Conservation (phyloP, 2,329 filamentous ascomycete genomes). For the Botrytis hyacinthi region DNA sequence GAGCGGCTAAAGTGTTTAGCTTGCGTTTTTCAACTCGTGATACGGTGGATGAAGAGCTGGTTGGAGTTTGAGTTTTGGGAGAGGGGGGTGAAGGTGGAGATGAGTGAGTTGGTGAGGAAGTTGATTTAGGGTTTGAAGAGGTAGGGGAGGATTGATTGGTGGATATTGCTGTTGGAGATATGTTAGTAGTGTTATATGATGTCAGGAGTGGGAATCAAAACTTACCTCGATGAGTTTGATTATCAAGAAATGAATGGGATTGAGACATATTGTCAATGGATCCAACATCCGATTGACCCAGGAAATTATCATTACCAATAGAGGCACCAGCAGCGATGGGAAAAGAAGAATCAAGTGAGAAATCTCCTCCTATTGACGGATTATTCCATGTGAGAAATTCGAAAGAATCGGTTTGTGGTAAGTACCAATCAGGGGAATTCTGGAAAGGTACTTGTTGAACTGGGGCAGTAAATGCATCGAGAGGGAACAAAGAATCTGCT, state of each 20-base stretch:
- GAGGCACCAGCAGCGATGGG: constrained; percentile 14
- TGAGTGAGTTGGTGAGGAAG: constrained; percentile 11
- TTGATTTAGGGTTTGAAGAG: neutral
- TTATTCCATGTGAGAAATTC: constrained; percentile 13
- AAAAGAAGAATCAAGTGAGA: constrained; percentile 10
- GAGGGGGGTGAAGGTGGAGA: constrained; percentile 12
- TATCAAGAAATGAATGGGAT: constrained; percentile 17
- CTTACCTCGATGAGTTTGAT: constrained; percentile 2
- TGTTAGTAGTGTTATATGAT: neutral
- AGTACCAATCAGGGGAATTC: constrained; percentile 17
- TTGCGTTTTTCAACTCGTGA: constrained; percentile 52
- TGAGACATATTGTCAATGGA: constrained; percentile 13
- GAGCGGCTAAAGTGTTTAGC: constrained; percentile 68
- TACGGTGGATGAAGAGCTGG: constrained; percentile 15
- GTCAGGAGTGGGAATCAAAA: neutral
- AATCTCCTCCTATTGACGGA: neutral
- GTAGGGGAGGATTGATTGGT: constrained; percentile 1
- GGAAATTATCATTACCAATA: constrained; percentile 16
- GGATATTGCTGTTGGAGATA: neutral
- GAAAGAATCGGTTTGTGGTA: constrained; percentile 18
- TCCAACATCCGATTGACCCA: constrained; percentile 17
- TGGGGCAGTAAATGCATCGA: constrained; percentile 2
- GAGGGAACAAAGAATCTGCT: constrained; percentile 6
- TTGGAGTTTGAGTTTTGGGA: constrained; percentile 1
- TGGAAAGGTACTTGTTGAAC: neutral